Base-by-base conservation (phyloP, 495 filamentous ascomycete genomes). In the Penicillium salamii region DNA sequence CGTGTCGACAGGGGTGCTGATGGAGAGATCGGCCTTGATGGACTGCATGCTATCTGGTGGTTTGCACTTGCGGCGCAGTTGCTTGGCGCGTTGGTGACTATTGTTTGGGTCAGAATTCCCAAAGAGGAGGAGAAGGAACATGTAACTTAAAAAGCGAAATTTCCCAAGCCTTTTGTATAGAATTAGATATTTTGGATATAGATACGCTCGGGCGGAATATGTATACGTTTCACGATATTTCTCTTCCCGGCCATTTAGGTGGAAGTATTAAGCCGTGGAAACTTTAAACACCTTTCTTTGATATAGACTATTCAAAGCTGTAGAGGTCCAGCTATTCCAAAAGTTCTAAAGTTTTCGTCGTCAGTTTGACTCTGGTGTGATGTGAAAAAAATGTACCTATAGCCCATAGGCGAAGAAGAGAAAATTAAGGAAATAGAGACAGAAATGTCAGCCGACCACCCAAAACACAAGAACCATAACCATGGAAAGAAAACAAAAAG, bases 101-200 rank as follows among this genome's bases (percentile, higher is more conserved):
- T 63, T 3, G 49, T 66, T 11, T 62, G 65, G 56, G 71, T 78
- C 13, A 52, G 75, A 36, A 76, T 78, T 43, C 71, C 70, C 0
- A 78, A 73, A 57, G 71, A 71, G 13, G 72, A 76, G 40, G 74
- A 78, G 50, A 75, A 76, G 49, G 75, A 78, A 33, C 75, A 78
- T 46, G 71, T 78, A 18, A 58, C 52, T 14, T 63, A 29, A 58
- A 35, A 26, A 28, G 5, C n/a, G 8, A 20, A 0, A 11, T 44
- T 38, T n/a, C 7, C 18, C 24, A 9, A 28, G 9, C 9, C 5
- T 9, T 28, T 28, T 28, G 9, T 4, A 28, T 28, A 28, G 24
- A 28, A 28, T 5, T 28, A 28, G 24, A 28, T 9, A 28, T n/a
- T n/a, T n/a, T n/a, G n/a, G n/a, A n/a, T n/a, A n/a, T n/a, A n/a